Percentiles rank a stretch among this genome's conserved stretches.
These are phyloP conservation scores for Schizosaccharomyces cryophilus DNA, from an alignment of 805 yeast species.

Conservation along the genomic window DNA sequence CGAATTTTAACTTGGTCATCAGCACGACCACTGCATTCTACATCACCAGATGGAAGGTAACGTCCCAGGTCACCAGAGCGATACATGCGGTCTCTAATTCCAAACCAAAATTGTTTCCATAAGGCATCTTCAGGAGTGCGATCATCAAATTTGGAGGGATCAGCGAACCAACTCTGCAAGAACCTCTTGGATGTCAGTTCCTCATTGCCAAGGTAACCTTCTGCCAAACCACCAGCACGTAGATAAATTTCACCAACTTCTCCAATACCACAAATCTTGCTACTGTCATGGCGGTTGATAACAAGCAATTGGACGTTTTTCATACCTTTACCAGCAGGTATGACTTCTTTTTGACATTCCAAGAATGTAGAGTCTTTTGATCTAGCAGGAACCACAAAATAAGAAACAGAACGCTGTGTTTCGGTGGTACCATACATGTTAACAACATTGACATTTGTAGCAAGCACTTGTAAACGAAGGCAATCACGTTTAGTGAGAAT, in stretches of 20 bases:
- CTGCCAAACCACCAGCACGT: constrained; percentile 93
- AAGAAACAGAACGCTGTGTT: constrained; percentile 94
- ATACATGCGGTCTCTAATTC: constrained; percentile 87
- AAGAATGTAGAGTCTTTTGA: constrained; percentile 45
- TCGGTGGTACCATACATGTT: constrained; percentile 99
- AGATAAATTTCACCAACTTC: constrained; percentile 97
- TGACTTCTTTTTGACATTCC: constrained; percentile 68
- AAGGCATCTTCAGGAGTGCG: constrained; percentile 25
- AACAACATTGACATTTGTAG: constrained; percentile 68
- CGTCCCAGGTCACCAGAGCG: constrained; percentile 96
- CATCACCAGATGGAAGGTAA: constrained; percentile 87
- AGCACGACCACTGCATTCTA: constrained; percentile 96
- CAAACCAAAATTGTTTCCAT: constrained; percentile 68
- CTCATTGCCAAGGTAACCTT: constrained; percentile 81
- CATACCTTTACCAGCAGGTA: constrained; percentile 99
- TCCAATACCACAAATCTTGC: constrained; percentile 91
- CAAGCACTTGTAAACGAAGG: constrained; percentile 69
- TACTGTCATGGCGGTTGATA: constrained; percentile 69
- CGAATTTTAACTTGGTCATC: constrained; percentile 96
- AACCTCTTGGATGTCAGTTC: constrained; percentile 74
- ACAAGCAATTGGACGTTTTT: constrained; percentile 77
- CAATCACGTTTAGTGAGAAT: constrained; percentile 93
- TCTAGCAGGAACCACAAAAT: constrained; percentile 63
- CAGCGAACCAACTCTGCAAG: constrained; percentile 73
- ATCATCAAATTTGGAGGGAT: constrained; percentile 8